A percentile compares a stretch with the other conserved stretches of the same genome.
phyloP scores from a whole-genome alignment of 306 rosid species.

The Fragaria vesca region DNA sequence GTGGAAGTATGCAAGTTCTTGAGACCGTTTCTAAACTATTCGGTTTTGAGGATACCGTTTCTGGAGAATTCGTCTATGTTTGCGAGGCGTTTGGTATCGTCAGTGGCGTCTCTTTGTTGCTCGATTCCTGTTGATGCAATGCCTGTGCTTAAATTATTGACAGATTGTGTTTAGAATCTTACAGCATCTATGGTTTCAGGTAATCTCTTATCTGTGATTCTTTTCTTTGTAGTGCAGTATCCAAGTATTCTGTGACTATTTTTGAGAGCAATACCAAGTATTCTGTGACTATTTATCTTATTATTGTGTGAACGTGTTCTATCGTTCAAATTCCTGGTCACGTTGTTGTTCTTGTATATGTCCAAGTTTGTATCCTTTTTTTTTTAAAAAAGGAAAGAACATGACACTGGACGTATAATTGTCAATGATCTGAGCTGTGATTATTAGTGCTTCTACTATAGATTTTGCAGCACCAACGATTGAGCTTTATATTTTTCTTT shows the following conservation, averaged over 20 bases:
- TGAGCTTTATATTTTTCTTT: slow-evolving; percentile 13
- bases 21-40: slow-evolving; percentile 60
- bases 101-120: slow-evolving; percentile 72
- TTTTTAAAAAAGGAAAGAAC: neutral
- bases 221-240: no score
- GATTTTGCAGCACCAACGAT: slow-evolving; percentile 22
- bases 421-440: neutral
- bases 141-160: slow-evolving; percentile 68
- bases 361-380: no score
- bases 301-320: no score
- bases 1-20: slow-evolving; percentile 64
- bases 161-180: neutral
- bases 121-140: slow-evolving; percentile 56
- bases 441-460: neutral
- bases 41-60: slow-evolving; percentile 51
- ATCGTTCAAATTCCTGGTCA: no score
- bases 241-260: no score
- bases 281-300: no score
- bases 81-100: slow-evolving; percentile 53
- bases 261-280: no score
- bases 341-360: no score
- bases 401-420: neutral
- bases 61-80: slow-evolving; percentile 47
- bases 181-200: no score
- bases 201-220: no score